Conservation (phyloP, 352 stramenopile species). For the Pythium volutum region DNA sequence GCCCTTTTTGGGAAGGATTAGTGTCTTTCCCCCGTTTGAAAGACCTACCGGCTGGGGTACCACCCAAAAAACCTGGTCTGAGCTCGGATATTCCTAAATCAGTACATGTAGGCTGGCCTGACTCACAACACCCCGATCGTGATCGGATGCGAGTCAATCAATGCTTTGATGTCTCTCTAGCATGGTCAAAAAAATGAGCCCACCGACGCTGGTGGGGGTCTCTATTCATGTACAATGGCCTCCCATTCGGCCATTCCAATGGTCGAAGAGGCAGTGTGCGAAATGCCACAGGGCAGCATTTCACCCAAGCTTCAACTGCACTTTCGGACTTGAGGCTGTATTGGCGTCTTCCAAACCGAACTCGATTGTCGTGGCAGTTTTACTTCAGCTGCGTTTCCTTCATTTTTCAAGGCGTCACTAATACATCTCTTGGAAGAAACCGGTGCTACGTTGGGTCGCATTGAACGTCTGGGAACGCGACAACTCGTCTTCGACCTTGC, state of each 20-base stretch:
- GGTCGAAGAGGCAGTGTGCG: background rate
- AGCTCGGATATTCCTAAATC: background rate
- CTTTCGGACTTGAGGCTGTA: too few relatives aligned
- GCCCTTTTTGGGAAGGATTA: background rate
- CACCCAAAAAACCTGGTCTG: conserved; percentile 20
- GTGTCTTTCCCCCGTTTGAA: conserved; percentile 18
- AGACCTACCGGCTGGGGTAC: background rate
- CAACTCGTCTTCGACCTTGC: conserved; percentile 57
- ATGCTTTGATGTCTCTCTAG: background rate
- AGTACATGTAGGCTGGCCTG: too few relatives aligned
- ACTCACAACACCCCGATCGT: too few relatives aligned
- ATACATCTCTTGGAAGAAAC: conserved; percentile 71
- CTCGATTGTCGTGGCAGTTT: too few relatives aligned
- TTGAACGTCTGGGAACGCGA: conserved; percentile 43
- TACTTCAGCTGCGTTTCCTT: too few relatives aligned
- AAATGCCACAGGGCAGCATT: too few relatives aligned
- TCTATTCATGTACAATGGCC: conserved; percentile 10
- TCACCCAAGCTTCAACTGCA: background rate
- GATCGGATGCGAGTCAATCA: too few relatives aligned
- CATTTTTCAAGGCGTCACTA: background rate
- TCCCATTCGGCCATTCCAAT: conserved; percentile 6
- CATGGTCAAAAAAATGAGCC: background rate
- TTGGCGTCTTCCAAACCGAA: too few relatives aligned
- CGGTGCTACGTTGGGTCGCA: conserved; percentile 42
- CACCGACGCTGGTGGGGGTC: background rate